Percentiles rank a stretch among this genome's conserved stretches.
phyloP scores from a whole-genome alignment of 2,329 filamentous ascomycete species.

The Hortaea werneckii region DNA sequence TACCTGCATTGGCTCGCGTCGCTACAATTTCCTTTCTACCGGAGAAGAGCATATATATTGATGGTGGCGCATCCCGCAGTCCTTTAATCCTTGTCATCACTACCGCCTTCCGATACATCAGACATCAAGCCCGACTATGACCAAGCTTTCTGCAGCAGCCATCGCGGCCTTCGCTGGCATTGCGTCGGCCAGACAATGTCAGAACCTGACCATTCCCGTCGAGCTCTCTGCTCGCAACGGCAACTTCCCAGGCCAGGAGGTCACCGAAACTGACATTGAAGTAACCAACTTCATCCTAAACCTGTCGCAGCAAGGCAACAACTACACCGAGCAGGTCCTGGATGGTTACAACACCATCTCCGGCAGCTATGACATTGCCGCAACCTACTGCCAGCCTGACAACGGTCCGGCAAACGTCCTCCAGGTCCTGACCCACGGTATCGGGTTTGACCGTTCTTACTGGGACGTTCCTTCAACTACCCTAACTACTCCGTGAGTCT shows the following conservation, averaged over 20 bases:
- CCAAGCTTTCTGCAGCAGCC: slow-evolving; percentile 14
- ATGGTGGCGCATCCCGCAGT: too few relatives aligned
- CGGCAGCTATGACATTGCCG: slow-evolving; percentile 48
- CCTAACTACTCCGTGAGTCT: slow-evolving; percentile 45
- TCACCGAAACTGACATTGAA: slow-evolving; percentile 41
- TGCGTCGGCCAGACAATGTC: slow-evolving; percentile 28
- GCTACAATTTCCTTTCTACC: too few relatives aligned
- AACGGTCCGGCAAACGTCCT: slow-evolving; percentile 28
- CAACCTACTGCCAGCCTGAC: slow-evolving; percentile 52
- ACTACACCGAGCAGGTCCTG: slow-evolving; percentile 38
- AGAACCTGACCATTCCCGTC: slow-evolving; percentile 48
- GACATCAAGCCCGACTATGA: slow-evolving; percentile 9
- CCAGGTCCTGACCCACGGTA: slow-evolving; percentile 45
- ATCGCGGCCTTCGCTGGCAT: slow-evolving; percentile 13
- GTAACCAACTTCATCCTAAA: slow-evolving; percentile 47
- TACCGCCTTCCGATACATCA: too few relatives aligned
- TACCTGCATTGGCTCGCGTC: too few relatives aligned
- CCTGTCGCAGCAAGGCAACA: slow-evolving; percentile 39
- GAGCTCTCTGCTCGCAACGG: slow-evolving; percentile 45
- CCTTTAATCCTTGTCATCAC: too few relatives aligned
- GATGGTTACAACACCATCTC: slow-evolving; percentile 41
- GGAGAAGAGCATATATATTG: too few relatives aligned
- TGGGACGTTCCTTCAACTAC: slow-evolving; percentile 50
- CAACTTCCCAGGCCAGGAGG: slow-evolving; percentile 38
- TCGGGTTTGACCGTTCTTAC: slow-evolving; percentile 49